Evolutionary conservation across 768 basidiomycete species (phyloP), one percentile per base, ranked within the genome.

Genomic region (Agaricus blazei): DNA sequence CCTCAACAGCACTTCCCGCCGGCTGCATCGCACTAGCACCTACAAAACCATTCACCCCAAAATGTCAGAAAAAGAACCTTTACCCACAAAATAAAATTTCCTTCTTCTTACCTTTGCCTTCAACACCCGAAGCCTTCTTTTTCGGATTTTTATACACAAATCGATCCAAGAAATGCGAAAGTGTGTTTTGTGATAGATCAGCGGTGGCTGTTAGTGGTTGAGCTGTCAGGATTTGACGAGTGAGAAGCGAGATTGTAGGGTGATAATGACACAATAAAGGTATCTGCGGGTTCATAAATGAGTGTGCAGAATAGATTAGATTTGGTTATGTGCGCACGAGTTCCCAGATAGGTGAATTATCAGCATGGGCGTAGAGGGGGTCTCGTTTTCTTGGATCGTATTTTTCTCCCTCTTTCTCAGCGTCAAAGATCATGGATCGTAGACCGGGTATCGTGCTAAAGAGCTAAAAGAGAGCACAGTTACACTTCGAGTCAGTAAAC

Each of bases 121-220:
- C 50, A 24, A 52, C 37, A 64, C 43, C 63, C 69, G 26, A 70
- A 43, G 56, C 71, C 73, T 38, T 62, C 62, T 87, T 85, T 74
- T 98, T 98, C 1, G 94, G 87, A 67, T 98, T 98, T 70, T 94
- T 92, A 76, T 93, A 98, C 42, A 98, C 91, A 72, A 98, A 98
- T 2, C 95, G 84, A 66, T 98, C 97, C 40, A 98, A 81, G 82
- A 99, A 98, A 63, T 94, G 91, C 0, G 90, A 87, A 24, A 98
- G 82, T 0, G 94, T 95, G 72, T 97, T 94, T 54, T 93, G 84
- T 9, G 90, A 85, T 47, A 99, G 87, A 65, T 98, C 95, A 0
- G 92, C 80, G 8, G 83, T 87, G 9, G 90, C 87, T 0, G 92
- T 91, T 9, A 98, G 72, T 0, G 88, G 86, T 47, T 86, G 77